Evolutionary conservation across 2,329 filamentous ascomycete species (phyloP).

Genomic region (Triangularia verruculosa): DNA sequence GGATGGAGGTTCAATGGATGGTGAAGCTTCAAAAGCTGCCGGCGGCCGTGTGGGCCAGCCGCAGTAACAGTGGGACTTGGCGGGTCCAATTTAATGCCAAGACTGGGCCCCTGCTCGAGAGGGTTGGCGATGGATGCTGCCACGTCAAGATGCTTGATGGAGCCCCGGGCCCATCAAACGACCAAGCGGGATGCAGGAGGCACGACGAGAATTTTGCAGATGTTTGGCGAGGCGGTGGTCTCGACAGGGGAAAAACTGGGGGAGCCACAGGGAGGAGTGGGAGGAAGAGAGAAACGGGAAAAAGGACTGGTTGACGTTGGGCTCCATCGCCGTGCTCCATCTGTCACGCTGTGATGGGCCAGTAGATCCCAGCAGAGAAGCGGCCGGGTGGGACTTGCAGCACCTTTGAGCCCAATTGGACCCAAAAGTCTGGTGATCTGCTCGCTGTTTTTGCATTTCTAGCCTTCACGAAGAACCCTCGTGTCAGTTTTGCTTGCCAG

Average conservation of each 20-base stretch:
- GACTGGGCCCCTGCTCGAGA: constrained; percentile 15
- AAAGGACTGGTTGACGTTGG: constrained; percentile 14
- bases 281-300: background rate
- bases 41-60: background rate
- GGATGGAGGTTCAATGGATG: background rate
- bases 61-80: background rate
- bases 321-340: constrained; percentile 20
- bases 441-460: constrained; percentile 11
- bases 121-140: constrained; percentile 26
- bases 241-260: background rate
- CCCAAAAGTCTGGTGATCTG: constrained; percentile 21
- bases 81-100: constrained; percentile 1
- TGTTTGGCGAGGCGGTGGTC: constrained; percentile 18
- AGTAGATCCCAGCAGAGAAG: background rate
- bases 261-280: no score
- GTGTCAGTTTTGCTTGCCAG: constrained; percentile 10
- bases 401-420: constrained; percentile 25
- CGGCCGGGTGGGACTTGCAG: constrained; percentile 9
- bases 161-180: constrained; percentile 15
- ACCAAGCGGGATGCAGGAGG: constrained; percentile 11
- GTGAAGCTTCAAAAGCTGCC: background rate
- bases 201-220: constrained; percentile 14
- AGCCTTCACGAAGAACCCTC: constrained; percentile 11
- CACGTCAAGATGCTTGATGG: constrained; percentile 27
- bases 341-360: constrained; percentile 20